Evolutionary conservation across 2,329 filamentous ascomycete genomes (phyloP).

Genomic region (Passalora sequoiae): DNA sequence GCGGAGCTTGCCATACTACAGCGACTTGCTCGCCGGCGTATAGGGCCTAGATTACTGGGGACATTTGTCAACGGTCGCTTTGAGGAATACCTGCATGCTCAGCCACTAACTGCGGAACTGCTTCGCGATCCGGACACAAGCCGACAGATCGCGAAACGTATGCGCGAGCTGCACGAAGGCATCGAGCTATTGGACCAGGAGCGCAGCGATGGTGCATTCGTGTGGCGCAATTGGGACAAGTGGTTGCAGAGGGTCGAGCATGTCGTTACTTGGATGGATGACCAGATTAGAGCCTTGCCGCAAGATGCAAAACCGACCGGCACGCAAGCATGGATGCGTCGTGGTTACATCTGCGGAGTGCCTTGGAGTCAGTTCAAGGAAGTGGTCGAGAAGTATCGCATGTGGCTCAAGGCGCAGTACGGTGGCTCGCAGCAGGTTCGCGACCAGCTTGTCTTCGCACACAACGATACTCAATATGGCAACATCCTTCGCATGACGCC

Average conservation of each 20-base stretch:
- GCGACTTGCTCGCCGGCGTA: constrained; percentile 82
- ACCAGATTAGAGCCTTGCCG: constrained; percentile 50
- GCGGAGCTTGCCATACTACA: constrained; percentile 81
- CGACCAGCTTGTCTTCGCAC: constrained; percentile 81
- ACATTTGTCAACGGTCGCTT: constrained; percentile 94
- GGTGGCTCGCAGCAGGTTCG: constrained; percentile 63
- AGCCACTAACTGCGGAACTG: constrained; percentile 69
- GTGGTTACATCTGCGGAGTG: constrained; percentile 77
- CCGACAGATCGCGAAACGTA: constrained; percentile 90
- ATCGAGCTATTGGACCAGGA: constrained; percentile 80
- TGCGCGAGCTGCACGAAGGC: constrained; percentile 92
- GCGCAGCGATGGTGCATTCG: constrained; percentile 68
- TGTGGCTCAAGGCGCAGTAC: constrained; percentile 67
- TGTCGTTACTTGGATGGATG: constrained; percentile 54
- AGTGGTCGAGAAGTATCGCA: constrained; percentile 70
- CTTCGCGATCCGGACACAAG: constrained; percentile 77
- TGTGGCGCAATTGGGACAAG: constrained; percentile 92
- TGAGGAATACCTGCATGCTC: constrained; percentile 86
- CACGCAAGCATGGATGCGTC: constrained; percentile 58
- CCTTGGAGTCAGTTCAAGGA: constrained; percentile 74
- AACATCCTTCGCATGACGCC: constrained; percentile 82
- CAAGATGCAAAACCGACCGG: constrained; percentile 39
- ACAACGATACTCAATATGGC: constrained; percentile 98
- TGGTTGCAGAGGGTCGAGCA: constrained; percentile 69
- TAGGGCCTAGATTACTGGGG: constrained; percentile 83